Percentiles rank a stretch among this genome's conserved stretches.
These are phyloP conservation scores for Miscanthus lutarioriparius DNA, from an alignment of 176 grass and related monocot species.

Conservation along the genomic window DNA sequence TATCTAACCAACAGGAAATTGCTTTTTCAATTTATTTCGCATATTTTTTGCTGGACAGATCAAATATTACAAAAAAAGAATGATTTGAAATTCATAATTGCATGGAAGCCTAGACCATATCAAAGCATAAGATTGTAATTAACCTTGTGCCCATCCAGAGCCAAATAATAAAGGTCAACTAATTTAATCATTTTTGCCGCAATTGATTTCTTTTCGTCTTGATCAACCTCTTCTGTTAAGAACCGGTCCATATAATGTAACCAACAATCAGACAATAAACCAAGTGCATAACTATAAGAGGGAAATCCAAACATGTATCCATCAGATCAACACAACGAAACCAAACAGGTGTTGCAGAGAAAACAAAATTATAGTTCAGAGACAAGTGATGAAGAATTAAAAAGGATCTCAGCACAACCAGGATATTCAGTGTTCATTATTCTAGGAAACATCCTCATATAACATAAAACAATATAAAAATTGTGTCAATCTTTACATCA, in stretches of 20 bases:
- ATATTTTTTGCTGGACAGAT: not conserved
- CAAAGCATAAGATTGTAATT: no score
- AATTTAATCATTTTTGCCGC: conserved; percentile 50
- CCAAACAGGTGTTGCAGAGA: not conserved
- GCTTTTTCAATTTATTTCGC: not conserved
- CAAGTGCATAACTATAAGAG: conserved; percentile 33
- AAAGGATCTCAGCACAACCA: not conserved
- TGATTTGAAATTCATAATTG: not conserved
- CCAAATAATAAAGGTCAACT: conserved; percentile 68
- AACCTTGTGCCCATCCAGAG: conserved; percentile 37
- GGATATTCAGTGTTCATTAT: not conserved
- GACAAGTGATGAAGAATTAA: not conserved
- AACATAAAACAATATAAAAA: not conserved
- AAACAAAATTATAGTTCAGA: not conserved
- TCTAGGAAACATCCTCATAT: not conserved
- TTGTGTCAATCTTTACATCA: not conserved
- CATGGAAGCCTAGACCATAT: not conserved
- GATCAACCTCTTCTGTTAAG: conserved; percentile 41
- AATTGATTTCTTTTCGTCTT: conserved; percentile 33
- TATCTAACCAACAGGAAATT: not conserved
- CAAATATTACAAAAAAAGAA: not conserved
- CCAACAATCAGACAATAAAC: conserved; percentile 54
- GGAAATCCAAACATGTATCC: conserved; percentile 1
- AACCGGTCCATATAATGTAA: conserved; percentile 64
- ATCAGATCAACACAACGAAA: not conserved